These are phyloP conservation scores for Pestalotiopsis sp. DNA, from an alignment of 2,329 filamentous ascomycete genomes.

Conservation along the genomic window DNA sequence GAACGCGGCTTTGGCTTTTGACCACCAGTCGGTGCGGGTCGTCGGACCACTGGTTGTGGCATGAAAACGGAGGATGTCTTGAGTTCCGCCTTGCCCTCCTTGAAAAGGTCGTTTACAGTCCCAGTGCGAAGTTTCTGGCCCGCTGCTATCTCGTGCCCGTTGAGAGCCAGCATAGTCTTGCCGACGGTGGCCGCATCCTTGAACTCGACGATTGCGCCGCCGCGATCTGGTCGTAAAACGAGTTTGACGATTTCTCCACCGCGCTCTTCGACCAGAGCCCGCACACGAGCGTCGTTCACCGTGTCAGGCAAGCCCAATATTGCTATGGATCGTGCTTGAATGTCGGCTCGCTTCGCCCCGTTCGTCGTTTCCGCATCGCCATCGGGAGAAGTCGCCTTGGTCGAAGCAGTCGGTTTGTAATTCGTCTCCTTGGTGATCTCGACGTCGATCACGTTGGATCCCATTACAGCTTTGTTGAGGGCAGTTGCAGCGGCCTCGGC, in stretches of 20 bases:
- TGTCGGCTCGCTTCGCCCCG: slow-evolving; percentile 47
- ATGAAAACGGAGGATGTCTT: slow-evolving; percentile 38
- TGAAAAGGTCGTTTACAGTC: slow-evolving; percentile 55
- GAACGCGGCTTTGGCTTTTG: slow-evolving; percentile 43
- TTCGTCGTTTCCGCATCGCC: slow-evolving; percentile 41
- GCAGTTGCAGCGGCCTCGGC: slow-evolving; percentile 64
- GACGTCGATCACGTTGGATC: slow-evolving; percentile 68
- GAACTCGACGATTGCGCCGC: slow-evolving; percentile 86
- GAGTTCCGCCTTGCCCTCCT: slow-evolving; percentile 41
- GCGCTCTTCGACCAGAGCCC: slow-evolving; percentile 69
- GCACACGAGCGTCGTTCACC: slow-evolving; percentile 84
- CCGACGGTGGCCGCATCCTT: slow-evolving; percentile 70
- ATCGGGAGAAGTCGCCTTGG: slow-evolving; percentile 34
- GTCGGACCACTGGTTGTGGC: slow-evolving; percentile 44
- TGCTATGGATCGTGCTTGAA: slow-evolving; percentile 72
- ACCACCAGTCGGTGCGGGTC: slow-evolving; percentile 41
- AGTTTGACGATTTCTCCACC: slow-evolving; percentile 73
- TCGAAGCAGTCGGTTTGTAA: slow-evolving; percentile 57
- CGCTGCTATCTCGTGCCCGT: slow-evolving; percentile 55
- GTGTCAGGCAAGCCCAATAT: slow-evolving; percentile 90
- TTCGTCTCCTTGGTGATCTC: slow-evolving; percentile 59
- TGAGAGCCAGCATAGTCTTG: slow-evolving; percentile 64
- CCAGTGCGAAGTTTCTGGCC: slow-evolving; percentile 58
- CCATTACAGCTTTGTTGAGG: slow-evolving; percentile 72
- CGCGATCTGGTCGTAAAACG: slow-evolving; percentile 77